Conservation (phyloP, 495 filamentous ascomycete genomes). For the Neurospora sp. region DNA sequence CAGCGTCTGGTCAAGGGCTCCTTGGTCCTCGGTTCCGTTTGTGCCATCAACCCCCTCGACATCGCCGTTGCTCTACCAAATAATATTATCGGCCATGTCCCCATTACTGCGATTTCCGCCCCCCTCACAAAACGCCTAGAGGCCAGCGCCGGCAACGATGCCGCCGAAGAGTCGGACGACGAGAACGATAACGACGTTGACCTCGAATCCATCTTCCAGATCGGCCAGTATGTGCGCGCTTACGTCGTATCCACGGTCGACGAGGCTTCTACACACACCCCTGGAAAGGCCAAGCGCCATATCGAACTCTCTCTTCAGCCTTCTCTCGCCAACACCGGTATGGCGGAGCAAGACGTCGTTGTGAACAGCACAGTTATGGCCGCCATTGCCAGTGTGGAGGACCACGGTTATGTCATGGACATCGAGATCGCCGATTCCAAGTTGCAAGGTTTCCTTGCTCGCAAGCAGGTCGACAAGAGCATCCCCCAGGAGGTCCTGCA, state of each 20-base stretch:
- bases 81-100: conserved; percentile 79
- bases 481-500: conserved; percentile 52
- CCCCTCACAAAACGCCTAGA: conserved; percentile 45
- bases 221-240: conserved; percentile 85
- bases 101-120: conserved; percentile 83
- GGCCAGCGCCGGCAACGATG: conserved; percentile 45
- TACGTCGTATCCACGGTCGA: conserved; percentile 70
- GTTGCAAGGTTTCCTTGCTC: conserved; percentile 78
- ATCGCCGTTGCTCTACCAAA: conserved; percentile 78
- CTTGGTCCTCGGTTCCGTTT: conserved; percentile 76
- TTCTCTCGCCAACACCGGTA: conserved; percentile 59
- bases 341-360: conserved; percentile 59
- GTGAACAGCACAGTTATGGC: conserved; percentile 71
- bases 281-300: conserved; percentile 59
- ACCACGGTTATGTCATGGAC: conserved; percentile 92
- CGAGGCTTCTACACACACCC: conserved; percentile 23
- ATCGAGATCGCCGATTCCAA: conserved; percentile 59
- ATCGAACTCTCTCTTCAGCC: conserved; percentile 82
- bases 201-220: conserved; percentile 57
- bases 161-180: conserved; percentile 40
- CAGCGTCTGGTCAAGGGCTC: conserved; percentile 75
- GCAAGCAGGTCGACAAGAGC: conserved; percentile 63
- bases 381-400: conserved; percentile 79
- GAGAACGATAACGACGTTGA: conserved; percentile 50
- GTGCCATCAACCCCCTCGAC: conserved; percentile 68